Evolutionary conservation across 1,284 basidiomycete species (phyloP).

Genomic region (Mrakiaceae sp.): DNA sequence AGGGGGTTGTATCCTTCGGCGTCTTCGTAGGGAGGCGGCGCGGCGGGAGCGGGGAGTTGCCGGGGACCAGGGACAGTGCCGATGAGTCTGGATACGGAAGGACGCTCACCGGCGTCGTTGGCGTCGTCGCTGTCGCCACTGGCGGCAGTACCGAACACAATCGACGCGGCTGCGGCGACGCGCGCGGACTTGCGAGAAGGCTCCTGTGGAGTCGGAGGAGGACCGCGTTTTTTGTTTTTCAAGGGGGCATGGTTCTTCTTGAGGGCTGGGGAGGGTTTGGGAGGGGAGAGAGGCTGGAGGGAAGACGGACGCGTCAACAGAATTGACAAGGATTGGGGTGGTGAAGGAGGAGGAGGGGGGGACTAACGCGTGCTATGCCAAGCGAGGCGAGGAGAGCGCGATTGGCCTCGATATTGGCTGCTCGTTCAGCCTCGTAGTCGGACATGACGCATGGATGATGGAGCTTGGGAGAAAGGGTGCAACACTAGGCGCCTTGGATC

Average conservation of each 20-base stretch:
- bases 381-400: background rate
- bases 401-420: slow-evolving; percentile 15
- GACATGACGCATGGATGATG: background rate
- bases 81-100: background rate
- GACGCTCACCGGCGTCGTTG: background rate
- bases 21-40: background rate
- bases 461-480: too few relatives aligned
- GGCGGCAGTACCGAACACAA: background rate
- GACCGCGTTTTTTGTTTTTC: slow-evolving; percentile 4
- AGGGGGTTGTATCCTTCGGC: background rate
- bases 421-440: slow-evolving; percentile 10
- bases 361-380: slow-evolving; percentile 4
- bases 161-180: background rate
- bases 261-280: background rate
- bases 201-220: background rate
- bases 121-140: background rate
- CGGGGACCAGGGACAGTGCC: background rate
- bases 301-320: background rate
- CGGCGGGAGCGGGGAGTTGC: background rate
- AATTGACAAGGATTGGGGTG: background rate
- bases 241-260: background rate
- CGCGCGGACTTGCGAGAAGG: slow-evolving; percentile 10
- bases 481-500: too few relatives aligned
- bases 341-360: background rate
- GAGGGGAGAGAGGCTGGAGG: background rate